Evolutionary conservation across 352 stramenopile genomes (phyloP).

Genomic region (Globisporangium canariense): DNA sequence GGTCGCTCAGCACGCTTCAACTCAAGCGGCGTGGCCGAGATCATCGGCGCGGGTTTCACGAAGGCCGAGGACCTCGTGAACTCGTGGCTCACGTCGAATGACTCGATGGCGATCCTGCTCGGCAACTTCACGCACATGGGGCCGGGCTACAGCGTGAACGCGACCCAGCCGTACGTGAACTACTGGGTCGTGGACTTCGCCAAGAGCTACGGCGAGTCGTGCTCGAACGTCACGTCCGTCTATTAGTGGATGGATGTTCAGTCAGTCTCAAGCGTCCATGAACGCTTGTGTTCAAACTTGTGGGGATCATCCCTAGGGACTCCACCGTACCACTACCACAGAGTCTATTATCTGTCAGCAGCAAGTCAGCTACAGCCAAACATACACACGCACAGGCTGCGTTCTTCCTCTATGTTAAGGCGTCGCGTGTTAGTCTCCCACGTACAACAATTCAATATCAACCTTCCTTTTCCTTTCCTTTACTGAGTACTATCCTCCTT

Average conservation of each 20-base stretch:
- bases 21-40: conserved; percentile 23
- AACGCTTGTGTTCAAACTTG: neutral
- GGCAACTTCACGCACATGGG: conserved; percentile 26
- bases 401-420: neutral
- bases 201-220: neutral
- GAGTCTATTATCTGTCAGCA: neutral
- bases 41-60: conserved; percentile 23
- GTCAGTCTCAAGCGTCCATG: neutral
- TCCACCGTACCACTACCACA: neutral
- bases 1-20: conserved; percentile 24
- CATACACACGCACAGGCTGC: neutral
- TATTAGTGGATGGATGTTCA: neutral
- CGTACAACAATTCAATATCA: neutral
- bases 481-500: too few species aligned
- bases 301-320: neutral
- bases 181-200: conserved; percentile 29
- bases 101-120: conserved; percentile 12
- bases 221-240: conserved; percentile 3
- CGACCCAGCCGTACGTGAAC: conserved; percentile 17
- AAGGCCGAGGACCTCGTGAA: conserved; percentile 15
- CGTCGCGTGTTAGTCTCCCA: neutral
- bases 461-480: neutral
- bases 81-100: conserved; percentile 21
- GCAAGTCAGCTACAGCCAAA: neutral
- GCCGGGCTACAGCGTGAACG: conserved; percentile 23